Percentiles rank a stretch among this genome's conserved stretches.
Evolutionary conservation across 192 early-diverging fungal species (phyloP).

Genomic region (Podila horticola): DNA sequence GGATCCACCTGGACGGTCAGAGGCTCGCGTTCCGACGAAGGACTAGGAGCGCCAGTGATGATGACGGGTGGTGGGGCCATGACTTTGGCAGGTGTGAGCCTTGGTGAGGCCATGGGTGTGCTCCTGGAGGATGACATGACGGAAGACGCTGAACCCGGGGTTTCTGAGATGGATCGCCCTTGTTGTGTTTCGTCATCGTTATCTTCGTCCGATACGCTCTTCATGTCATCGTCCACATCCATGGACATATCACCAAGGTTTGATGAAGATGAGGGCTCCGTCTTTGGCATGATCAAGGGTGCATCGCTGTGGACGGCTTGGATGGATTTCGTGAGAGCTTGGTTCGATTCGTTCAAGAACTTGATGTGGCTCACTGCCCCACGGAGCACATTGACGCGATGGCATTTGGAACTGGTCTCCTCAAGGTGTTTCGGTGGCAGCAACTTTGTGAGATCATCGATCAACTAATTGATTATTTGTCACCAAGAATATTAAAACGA

Average conservation of each 20-base stretch:
- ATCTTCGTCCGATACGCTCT: slow-evolving; percentile 10
- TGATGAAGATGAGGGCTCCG: not conserved
- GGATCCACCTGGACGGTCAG: not conserved
- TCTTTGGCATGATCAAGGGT: not conserved
- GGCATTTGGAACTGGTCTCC: slow-evolving; percentile 32
- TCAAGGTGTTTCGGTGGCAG: slow-evolving; percentile 26
- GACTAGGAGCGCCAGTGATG: slow-evolving; percentile 37
- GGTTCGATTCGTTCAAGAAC: slow-evolving; percentile 40
- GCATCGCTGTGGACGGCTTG: slow-evolving; percentile 15
- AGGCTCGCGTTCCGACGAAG: slow-evolving; percentile 11
- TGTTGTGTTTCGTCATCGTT: slow-evolving; percentile 6
- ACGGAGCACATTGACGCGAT: slow-evolving; percentile 43
- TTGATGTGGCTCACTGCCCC: slow-evolving; percentile 45
- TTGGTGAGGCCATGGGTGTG: slow-evolving; percentile 13
- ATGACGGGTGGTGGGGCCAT: slow-evolving; percentile 42
- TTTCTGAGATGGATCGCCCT: not conserved
- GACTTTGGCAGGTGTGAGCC: not conserved
- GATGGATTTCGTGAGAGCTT: slow-evolving; percentile 21
- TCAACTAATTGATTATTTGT: not conserved
- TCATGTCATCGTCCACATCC: slow-evolving; percentile 28
- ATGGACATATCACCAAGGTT: slow-evolving; percentile 14
- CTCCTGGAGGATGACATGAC: not conserved
- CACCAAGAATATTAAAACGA: not conserved
- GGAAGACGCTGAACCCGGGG: slow-evolving; percentile 4
- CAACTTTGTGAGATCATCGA: slow-evolving; percentile 27